Base-by-base conservation (phyloP, 148 eudicot species). In the Mesembryanthemum crystallinum region DNA sequence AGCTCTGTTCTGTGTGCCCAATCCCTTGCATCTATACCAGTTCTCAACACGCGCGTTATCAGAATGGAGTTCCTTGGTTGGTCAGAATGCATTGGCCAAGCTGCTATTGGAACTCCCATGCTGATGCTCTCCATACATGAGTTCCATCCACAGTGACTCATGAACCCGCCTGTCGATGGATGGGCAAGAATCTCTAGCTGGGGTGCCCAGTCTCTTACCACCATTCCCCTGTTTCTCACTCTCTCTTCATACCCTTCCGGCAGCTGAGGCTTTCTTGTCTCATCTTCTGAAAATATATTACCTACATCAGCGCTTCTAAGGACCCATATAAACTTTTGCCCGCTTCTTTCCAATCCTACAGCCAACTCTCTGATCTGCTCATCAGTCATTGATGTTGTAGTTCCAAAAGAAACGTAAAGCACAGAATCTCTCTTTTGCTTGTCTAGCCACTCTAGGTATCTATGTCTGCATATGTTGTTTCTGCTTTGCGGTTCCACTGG, bases 61-160 rank as follows among this genome's bases (percentile, higher is more conserved):
- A 89, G 25, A 24, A 73, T 23, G 2, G 86, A 32, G 62, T 89
- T 85, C 70, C 70, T 80, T 17, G 92, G 92, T 67, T 89, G 92
- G 67, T 89, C 92, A 1, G 89, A 87, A 49, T 87, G 90, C 87
- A 85, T 89, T 0, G 92, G 92, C 90, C 90, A 87, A 2, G 89
- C 77, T 2, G 76, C 83, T 10, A 89, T 74, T 3, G 90, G 90
- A 27, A 87, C 90, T 1, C 89, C 90, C 86, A 84, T 84, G 28
- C 77, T 75, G 3, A 89, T 76, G 28, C 89, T 85, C 60, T 89
- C 92, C 69, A 86, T 35, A 71, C 92, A 89, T 4, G 92, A 89
- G 66, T 87, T 87, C 92, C 92, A 89, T 13, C 92, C 90, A 57
- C 90, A 87, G 28, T 86, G 84, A 59, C 87, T 82, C 82, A 87